These are phyloP conservation scores for Pelargonium australe DNA, from an alignment of 441 rosid genomes.

Conservation along the genomic window DNA sequence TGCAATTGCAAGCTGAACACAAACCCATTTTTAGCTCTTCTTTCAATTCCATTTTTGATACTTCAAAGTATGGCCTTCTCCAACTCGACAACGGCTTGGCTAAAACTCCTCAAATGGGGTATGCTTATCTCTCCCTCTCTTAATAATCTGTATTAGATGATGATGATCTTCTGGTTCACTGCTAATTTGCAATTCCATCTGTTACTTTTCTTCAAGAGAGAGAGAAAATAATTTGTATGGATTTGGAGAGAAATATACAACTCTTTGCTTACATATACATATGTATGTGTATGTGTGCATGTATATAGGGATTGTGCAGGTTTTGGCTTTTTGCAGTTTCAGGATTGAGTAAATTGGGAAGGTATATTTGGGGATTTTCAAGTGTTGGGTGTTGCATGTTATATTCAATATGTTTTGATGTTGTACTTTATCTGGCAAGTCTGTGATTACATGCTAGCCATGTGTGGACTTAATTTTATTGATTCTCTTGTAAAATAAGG, in stretches of 20 bases:
- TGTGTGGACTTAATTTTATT: not conserved
- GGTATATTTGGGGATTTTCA: not conserved
- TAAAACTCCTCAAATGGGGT: slow-evolving; percentile 98
- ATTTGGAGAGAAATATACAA: not conserved
- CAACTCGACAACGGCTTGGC: slow-evolving; percentile 87
- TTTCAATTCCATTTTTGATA: slow-evolving; percentile 48
- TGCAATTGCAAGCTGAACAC: slow-evolving; percentile 34
- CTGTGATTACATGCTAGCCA: not conserved
- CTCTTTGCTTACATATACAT: not conserved
- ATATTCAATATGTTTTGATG: not conserved
- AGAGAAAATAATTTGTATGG: not conserved
- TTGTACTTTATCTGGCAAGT: not conserved
- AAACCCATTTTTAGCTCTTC: slow-evolving; percentile 34
- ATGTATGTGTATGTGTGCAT: not conserved
- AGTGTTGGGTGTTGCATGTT: not conserved
- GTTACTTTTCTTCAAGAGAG: not conserved
- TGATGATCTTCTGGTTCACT: not conserved
- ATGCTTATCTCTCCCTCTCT: slow-evolving; percentile 18
- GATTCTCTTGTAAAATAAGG: not conserved
- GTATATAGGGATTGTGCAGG: not conserved
- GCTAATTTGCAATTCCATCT: not conserved
- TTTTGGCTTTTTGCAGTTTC: not conserved
- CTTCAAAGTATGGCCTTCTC: slow-evolving; percentile 66
- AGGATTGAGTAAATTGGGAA: not conserved
- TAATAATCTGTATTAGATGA: too few species aligned